Base-by-base conservation (phyloP, 2,329 filamentous ascomycete genomes). In the Neonectria sp. region DNA sequence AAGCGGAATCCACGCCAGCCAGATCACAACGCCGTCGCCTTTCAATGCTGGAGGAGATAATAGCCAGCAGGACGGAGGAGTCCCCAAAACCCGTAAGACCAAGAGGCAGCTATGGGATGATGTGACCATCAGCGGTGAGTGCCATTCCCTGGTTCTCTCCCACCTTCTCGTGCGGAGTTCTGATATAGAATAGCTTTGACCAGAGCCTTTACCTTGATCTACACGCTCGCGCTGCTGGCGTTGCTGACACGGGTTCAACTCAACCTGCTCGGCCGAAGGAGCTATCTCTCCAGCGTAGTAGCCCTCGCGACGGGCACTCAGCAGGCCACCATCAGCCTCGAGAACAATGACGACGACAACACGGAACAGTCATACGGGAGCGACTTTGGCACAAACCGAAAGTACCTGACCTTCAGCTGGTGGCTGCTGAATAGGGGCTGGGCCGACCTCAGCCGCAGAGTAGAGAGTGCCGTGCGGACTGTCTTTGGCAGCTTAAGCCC, bases 81-180 rank as follows among this genome's bases (percentile, higher is more conserved):
- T 77, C 67, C 77, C 78, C 67, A 93, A 90, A 80, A 73, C 82
- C 29, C 86, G 85, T 73, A 95, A 92, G 83, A 94, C 91, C 68
- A 98, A 98, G 87, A 90, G 93, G 56, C 95, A 98, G 83, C 86
- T 99, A 51, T 99, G 96, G 96, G 95, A 97, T 80, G 95, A 99
- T 78, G 89, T 99, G 81, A 98, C 97, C 78, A 97, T 98, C 73
- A 95, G 92, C 82, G 95, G 95, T 97, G 83, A 79, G 92, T 85
- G 31, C 40, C n/a, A 55, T 49, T 27, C 12, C n/a, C 8, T n/a
- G 12, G 25, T 24, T 53, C 24, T 31, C n/a, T 9, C 15, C 25
- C 45, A 24, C 31, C 25, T 9, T 43, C 31, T 13, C 45, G 25
- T 53, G 31, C 55, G 35, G 8, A 62, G 45, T 29, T 55, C 67